Evolutionary conservation across 2,329 filamentous ascomycete species (phyloP).

Genomic region (Calycina herbarum): DNA sequence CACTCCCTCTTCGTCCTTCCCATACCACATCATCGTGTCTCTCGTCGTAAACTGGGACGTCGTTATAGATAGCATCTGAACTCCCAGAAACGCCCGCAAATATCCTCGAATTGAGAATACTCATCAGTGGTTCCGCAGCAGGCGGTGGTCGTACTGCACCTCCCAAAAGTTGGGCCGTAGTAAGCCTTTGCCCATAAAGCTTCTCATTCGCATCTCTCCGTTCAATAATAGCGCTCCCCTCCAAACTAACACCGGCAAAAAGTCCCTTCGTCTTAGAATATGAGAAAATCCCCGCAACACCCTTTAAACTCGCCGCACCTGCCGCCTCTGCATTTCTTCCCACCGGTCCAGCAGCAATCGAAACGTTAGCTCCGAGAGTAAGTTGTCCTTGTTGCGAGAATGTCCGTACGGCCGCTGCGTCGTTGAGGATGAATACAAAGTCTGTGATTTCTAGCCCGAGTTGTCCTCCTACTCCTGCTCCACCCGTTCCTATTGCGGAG

Average conservation of each 20-base stretch:
- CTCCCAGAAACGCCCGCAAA: constrained; percentile 66
- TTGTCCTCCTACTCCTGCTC: constrained; percentile 81
- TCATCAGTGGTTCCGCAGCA: constrained; percentile 80
- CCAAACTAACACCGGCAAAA: constrained; percentile 92
- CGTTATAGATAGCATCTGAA: constrained; percentile 83
- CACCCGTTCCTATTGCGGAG: constrained; percentile 76
- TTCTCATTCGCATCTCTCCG: constrained; percentile 96
- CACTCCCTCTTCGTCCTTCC: constrained; percentile 72
- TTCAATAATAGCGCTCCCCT: constrained; percentile 91
- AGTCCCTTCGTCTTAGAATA: constrained; percentile 98
- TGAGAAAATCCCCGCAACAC: constrained; percentile 89
- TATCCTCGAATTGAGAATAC: constrained; percentile 77
- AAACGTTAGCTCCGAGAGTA: constrained; percentile 94
- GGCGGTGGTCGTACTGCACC: constrained; percentile 77
- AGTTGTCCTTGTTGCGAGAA: constrained; percentile 91
- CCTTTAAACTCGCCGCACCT: constrained; percentile 85
- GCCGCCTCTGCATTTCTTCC: constrained; percentile 95
- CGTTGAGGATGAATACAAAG: constrained; percentile 98
- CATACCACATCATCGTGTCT: constrained; percentile 79
- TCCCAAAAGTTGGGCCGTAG: constrained; percentile 77
- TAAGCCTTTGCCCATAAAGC: constrained; percentile 81
- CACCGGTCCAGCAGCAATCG: constrained; percentile 88
- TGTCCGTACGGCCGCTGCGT: constrained; percentile 82
- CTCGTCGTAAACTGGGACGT: constrained; percentile 85
- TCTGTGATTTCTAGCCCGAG: constrained; percentile 87